phyloP scores from a whole-genome alignment of 2,329 filamentous ascomycete species.

The Hansfordia pulvinata region DNA sequence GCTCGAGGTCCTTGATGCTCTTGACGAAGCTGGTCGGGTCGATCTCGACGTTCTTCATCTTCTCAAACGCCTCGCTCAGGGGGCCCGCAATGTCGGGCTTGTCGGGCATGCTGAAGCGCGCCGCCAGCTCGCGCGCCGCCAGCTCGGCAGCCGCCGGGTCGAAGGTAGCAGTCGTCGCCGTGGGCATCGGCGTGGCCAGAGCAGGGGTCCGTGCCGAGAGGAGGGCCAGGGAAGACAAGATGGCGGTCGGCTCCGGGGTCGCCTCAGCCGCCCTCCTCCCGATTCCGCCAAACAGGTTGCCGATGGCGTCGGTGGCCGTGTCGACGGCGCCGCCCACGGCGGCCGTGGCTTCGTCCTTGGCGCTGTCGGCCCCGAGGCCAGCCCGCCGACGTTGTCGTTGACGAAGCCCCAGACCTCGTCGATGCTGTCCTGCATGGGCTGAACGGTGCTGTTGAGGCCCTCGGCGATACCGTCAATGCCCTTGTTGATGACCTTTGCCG shows the following conservation, averaged over 20 bases:
- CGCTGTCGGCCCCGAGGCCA: constrained; percentile 16
- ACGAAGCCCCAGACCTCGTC: constrained; percentile 37
- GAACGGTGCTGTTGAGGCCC: constrained; percentile 33
- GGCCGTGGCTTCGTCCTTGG: constrained; percentile 4
- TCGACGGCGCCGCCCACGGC: constrained; percentile 5
- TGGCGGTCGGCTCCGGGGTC: no score
- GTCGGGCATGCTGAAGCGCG: constrained; percentile 7
- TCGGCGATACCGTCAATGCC: constrained; percentile 25
- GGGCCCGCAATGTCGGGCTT: constrained; percentile 35
- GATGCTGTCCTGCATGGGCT: constrained; percentile 40
- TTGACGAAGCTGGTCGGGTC: constrained; percentile 51
- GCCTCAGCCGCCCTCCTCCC: no score
- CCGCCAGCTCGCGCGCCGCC: neutral
- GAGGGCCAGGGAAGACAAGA: no score
- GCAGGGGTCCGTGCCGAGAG: no score
- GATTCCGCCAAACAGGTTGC: constrained; percentile 30
- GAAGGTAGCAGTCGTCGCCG: no score
- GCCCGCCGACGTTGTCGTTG: constrained; percentile 37
- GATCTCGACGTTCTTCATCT: constrained; percentile 58
- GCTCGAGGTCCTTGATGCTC: constrained; percentile 59
- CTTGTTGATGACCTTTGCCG: constrained; percentile 34
- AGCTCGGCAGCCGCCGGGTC: no score
- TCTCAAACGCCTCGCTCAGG: constrained; percentile 47
- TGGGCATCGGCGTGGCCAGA: no score
- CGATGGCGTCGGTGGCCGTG: constrained; percentile 23